These are phyloP conservation scores for Colletotrichum magnum DNA, from an alignment of 2,329 filamentous ascomycete species.

Conservation along the genomic window DNA sequence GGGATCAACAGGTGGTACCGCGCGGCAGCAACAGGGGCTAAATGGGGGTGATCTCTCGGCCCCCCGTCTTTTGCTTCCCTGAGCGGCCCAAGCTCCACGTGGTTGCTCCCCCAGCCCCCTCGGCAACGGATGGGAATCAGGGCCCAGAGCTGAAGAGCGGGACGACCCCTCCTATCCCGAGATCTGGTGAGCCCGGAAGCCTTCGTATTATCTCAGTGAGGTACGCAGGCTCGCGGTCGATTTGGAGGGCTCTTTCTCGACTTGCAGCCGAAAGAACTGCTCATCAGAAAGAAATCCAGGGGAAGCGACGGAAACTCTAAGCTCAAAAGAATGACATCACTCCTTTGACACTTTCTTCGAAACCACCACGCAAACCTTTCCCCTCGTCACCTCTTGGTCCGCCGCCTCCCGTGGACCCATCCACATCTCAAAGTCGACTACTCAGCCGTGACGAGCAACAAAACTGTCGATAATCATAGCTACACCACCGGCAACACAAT, in stretches of 20 bases:
- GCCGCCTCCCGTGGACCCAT: constrained; percentile 38
- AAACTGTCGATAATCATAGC: background rate
- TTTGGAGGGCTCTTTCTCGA: too few species aligned
- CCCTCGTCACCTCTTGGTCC: constrained; percentile 24
- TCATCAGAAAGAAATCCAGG: background rate
- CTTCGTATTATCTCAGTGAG: background rate
- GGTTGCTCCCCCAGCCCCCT: constrained; percentile 21
- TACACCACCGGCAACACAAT: background rate
- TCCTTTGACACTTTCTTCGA: constrained; percentile 1
- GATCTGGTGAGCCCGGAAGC: background rate
- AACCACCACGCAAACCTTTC: constrained; percentile 7
- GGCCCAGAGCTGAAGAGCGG: constrained; percentile 8
- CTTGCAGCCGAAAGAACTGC: too few species aligned
- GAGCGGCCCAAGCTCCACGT: constrained; percentile 18
- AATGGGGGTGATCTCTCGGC: background rate
- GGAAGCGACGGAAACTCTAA: background rate
- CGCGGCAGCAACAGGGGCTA: constrained; percentile 15
- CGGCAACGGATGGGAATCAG: constrained; percentile 2
- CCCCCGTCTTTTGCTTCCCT: constrained; percentile 6
- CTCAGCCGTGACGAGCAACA: background rate
- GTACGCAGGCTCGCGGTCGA: too few species aligned
- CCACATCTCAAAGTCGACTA: constrained; percentile 33
- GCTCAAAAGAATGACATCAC: constrained; percentile 24
- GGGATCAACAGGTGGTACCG: constrained; percentile 14
- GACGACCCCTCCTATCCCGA: background rate